Base-by-base conservation (phyloP, 2,329 filamentous ascomycete species). In the Periconia sp. region DNA sequence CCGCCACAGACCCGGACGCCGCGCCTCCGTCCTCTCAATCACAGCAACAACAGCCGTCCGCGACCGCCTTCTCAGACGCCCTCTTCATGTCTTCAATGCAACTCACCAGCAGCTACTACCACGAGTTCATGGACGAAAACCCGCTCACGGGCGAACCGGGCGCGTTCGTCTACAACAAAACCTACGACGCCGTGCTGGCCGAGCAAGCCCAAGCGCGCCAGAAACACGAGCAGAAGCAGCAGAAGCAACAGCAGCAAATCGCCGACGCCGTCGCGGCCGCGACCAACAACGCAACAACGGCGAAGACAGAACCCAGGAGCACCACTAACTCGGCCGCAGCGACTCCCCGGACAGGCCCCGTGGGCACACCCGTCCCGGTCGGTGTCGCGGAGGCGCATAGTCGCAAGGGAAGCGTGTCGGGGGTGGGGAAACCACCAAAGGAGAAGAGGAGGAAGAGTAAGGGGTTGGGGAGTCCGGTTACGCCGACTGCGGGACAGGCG, bases 121-220 rank as follows among this genome's bases (percentile, higher is more conserved):
- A 84, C 58, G 85, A 87, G 57, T 87, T 79, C 71, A 84, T 84
- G 75, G 85, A 88, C 65, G 84, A 87, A 61, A 85, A 82, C 55
- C 84, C 85, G 0, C 71, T 88, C 14, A 75, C 81, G 8, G 85
- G 85, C 45, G 85, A 87, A 64, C 85, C 85, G 0, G 85, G 85
- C 30, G 80, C 79, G 5, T 86, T 88, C 60, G 81, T 84, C 50
- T 78, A 86, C 58, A 77, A 78, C 5, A 73, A 74, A 33, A 77
- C 78, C 1, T 71, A 69, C 23, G 69, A 73, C 33, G 73, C 72
- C 9, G 69, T 80, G 9, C 74, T 76, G 54, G 76, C 77, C 42
- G 70, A 73, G 46, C 70, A 68, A 42, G 73, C 72, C 2, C 69
- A 75, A 52, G 71, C 66, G 46, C 65, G 59, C 56, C 61, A 43